phyloP scores from a whole-genome alignment of 352 stramenopile species.

The Pythium brachiatum region DNA sequence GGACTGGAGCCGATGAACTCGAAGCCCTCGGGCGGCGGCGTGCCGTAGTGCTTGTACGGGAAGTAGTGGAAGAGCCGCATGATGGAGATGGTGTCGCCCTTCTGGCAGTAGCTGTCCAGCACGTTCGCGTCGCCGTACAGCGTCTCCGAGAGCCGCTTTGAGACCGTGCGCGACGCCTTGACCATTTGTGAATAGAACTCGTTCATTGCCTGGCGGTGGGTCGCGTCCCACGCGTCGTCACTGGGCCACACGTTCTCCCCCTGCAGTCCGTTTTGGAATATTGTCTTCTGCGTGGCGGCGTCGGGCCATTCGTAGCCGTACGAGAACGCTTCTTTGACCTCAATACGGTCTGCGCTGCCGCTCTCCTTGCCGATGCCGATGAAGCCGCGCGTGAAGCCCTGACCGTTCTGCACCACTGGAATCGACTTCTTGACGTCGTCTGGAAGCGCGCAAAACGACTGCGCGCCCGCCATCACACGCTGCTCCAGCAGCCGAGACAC shows the following conservation, averaged over 20 bases:
- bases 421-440: constrained; percentile 49
- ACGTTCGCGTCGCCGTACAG: constrained; percentile 52
- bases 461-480: constrained; percentile 50
- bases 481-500: constrained; percentile 45
- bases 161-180: constrained; percentile 46
- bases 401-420: constrained; percentile 53
- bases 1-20: constrained; percentile 81
- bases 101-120: constrained; percentile 53
- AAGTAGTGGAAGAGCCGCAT: constrained; percentile 87
- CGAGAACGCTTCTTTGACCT: constrained; percentile 83
- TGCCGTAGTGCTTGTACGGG: constrained; percentile 57
- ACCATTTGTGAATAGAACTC: constrained; percentile 62
- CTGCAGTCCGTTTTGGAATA: constrained; percentile 63
- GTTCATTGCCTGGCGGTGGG: constrained; percentile 44
- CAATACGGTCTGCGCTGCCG: constrained; percentile 68
- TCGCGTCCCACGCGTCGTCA: constrained; percentile 26
- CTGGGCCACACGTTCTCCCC: constrained; percentile 68
- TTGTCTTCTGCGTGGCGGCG: neutral
- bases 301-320: constrained; percentile 75
- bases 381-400: constrained; percentile 77
- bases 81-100: constrained; percentile 81
- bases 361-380: constrained; percentile 80
- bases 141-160: constrained; percentile 43
- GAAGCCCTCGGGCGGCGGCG: constrained; percentile 41
- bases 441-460: constrained; percentile 59